Percentiles rank a stretch among this genome's conserved stretches.
phyloP scores from a whole-genome alignment of 257 asterid genomes.

The Solanum okadae region DNA sequence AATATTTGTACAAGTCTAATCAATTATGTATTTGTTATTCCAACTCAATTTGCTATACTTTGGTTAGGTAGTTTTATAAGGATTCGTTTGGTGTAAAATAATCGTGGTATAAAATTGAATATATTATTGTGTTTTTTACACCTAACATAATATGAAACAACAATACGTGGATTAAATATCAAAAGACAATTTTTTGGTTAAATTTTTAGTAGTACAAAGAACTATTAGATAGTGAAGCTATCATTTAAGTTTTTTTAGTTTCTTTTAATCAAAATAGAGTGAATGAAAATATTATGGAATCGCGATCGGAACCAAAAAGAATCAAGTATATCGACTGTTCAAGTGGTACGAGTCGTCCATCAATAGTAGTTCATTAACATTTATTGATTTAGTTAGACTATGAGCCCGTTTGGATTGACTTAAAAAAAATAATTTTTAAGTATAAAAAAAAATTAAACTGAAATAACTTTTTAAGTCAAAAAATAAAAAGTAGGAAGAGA shows the following conservation, averaged over 20 bases:
- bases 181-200: not conserved
- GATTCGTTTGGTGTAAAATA: not conserved
- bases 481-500: not conserved
- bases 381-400: not conserved
- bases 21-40: not conserved
- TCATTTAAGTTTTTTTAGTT: not conserved
- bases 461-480: not conserved
- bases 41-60: not conserved
- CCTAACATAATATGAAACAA: not conserved
- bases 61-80: not conserved
- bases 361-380: not conserved
- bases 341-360: not conserved
- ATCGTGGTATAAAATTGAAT: not conserved
- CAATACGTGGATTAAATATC: not conserved
- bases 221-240: not conserved
- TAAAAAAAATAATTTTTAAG: no score
- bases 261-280: not conserved
- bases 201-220: not conserved
- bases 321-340: not conserved
- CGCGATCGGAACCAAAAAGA: not conserved
- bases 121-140: not conserved
- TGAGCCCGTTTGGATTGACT: not conserved
- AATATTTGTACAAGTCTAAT: not conserved
- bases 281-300: not conserved
- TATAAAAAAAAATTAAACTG: not conserved